Percentiles rank a stretch among this genome's conserved stretches.
Conservation (phyloP, 345 rosid species). For the Salix udensis region DNA sequence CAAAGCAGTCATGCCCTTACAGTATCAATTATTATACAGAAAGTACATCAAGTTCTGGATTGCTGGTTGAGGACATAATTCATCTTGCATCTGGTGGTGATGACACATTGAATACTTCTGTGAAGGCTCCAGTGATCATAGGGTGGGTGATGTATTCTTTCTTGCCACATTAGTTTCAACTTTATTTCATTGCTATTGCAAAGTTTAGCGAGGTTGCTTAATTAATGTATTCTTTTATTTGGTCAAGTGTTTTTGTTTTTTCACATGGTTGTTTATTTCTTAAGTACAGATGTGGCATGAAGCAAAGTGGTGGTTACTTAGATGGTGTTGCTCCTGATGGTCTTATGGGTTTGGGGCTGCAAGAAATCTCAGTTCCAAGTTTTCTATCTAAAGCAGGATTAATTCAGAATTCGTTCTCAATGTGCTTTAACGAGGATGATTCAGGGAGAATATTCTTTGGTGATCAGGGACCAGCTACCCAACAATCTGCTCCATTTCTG, state of each 20-base stretch:
- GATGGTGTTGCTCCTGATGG: conserved; percentile 88
- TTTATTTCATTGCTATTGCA: not conserved
- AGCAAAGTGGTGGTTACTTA: conserved; percentile 76
- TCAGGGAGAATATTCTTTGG: conserved; percentile 85
- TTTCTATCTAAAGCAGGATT: conserved; percentile 74
- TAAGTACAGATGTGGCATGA: conserved; percentile 75
- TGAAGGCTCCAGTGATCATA: conserved; percentile 60
- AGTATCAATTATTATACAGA: conserved; percentile 40
- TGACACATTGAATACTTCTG: conserved; percentile 36
- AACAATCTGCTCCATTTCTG: conserved; percentile 68
- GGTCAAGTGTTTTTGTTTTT: not conserved
- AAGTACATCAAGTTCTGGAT: conserved; percentile 76
- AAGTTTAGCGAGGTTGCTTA: not conserved
- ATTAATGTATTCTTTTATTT: not conserved
- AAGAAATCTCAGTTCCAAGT: conserved; percentile 77
- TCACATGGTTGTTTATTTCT: conserved; percentile 1
- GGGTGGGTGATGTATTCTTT: conserved; percentile 45
- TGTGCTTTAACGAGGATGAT: conserved; percentile 80
- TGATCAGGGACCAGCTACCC: conserved; percentile 62
- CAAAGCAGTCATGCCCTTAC: conserved; percentile 68
- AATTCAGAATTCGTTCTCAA: conserved; percentile 66
- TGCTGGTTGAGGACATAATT: conserved; percentile 63
- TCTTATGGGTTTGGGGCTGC: conserved; percentile 79
- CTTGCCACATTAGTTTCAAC: conserved; percentile 6
- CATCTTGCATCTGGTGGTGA: conserved; percentile 53